A percentile compares a stretch with the other conserved stretches of the same genome.
Evolutionary conservation across 164 flowering plant genomes (phyloP).

Genomic region (Tinospora cordifolia): DNA sequence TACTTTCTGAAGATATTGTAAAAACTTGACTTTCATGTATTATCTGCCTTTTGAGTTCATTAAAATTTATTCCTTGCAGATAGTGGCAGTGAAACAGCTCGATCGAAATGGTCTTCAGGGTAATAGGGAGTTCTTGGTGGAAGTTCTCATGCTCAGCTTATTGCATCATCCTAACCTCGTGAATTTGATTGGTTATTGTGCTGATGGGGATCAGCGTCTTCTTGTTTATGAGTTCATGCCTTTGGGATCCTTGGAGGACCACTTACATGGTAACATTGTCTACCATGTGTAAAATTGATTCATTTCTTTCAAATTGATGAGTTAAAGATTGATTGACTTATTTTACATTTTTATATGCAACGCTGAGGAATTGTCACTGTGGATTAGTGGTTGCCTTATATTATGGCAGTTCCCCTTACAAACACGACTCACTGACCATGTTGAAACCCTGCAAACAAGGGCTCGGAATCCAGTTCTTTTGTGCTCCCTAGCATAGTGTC

Average conservation of each 20-base stretch:
- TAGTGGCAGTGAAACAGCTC: constrained; percentile 88
- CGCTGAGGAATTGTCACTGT: neutral
- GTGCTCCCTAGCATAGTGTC: no score
- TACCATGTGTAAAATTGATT: neutral
- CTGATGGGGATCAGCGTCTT: constrained; percentile 92
- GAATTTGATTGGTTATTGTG: constrained; percentile 87
- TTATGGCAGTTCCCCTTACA: neutral
- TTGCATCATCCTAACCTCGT: constrained; percentile 83
- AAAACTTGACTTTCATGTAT: neutral
- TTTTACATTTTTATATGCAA: neutral
- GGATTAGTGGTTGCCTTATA: neutral
- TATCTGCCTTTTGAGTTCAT: constrained; percentile 1
- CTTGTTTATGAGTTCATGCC: constrained; percentile 95
- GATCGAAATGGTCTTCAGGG: constrained; percentile 90
- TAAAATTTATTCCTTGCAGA: constrained; percentile 34
- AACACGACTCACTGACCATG: neutral
- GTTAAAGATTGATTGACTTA: neutral
- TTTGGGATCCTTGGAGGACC: constrained; percentile 87
- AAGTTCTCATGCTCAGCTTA: constrained; percentile 93
- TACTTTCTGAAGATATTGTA: neutral
- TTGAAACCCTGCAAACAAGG: neutral
- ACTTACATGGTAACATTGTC: constrained; percentile 60
- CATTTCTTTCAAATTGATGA: constrained; percentile 2
- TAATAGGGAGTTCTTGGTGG: constrained; percentile 82
- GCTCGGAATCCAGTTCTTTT: neutral